Evolutionary conservation across 495 filamentous ascomycete species (phyloP), one percentile per base, ranked within the genome.

Genomic region (Penicillium herquei): DNA sequence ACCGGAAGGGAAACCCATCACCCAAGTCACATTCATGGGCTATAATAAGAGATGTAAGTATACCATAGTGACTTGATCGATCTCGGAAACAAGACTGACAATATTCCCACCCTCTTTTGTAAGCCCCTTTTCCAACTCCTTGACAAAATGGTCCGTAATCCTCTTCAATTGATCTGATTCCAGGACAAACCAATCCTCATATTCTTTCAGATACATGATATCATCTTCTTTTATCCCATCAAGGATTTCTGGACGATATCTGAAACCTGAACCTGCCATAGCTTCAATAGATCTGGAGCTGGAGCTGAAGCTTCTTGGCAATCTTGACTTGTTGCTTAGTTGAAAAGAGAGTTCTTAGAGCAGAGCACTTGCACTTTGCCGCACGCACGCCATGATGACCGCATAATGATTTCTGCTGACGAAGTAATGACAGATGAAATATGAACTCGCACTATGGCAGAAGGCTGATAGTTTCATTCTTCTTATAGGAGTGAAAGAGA

Each of bases 11-110:
- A 84, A 91, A 41, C 78, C 82, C 83, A 91, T 94, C 56, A 91
- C 89, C 93, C 93, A 98, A 41, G 92, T 96, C 34, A 91, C 84
- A 74, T 96, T 95, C 93, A 98, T 98, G 52, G 93, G 93, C 91
- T 95, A 45, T 13, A 49, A 57, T 57, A 57, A 65, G 65, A 62
- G 21, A 31, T 42, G 37, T 43, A 21, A 33, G 18, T 13, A 40
- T 50, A 11, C n/a, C 7, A 26, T 39, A 12, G 3, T 10, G 14
- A 7, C 2, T n/a, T n/a, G 26, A 12, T 33, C 8, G 11, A 37
- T 35, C 11, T 52, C 39, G 14, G 17, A 47, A 35, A 44, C 21
- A 21, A 37, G 51, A 81, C 90, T 74, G 70, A 96, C 91, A 65
- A 98, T 96, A 65, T 82, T 88, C 17, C 90, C 89, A 31, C 92